phyloP scores from a whole-genome alignment of 192 early-diverging fungal species.

The Spizellomyces punctatus region DNA sequence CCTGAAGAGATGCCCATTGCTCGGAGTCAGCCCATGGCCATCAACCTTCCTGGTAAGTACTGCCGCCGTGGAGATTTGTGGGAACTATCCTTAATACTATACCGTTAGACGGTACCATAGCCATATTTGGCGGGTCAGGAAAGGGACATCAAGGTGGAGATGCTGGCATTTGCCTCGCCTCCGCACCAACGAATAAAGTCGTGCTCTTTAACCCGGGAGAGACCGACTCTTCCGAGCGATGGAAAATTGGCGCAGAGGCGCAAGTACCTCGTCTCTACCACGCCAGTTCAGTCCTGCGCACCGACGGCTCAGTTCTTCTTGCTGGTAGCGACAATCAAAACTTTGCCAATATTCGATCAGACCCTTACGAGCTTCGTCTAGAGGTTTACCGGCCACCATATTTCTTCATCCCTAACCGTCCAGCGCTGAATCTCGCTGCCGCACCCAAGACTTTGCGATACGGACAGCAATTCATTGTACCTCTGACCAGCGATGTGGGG shows the following conservation, averaged over 20 bases:
- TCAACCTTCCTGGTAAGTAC: constrained; percentile 17
- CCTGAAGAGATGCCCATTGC: constrained; percentile 19
- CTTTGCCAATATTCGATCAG: constrained; percentile 30
- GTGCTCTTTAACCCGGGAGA: constrained; percentile 37
- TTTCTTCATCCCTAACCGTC: constrained; percentile 36
- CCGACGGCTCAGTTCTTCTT: constrained; percentile 36
- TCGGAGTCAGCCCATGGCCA: background rate
- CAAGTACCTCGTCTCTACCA: constrained; percentile 38
- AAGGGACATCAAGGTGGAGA: constrained; percentile 11
- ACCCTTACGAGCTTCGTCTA: background rate
- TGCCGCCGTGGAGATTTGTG: background rate
- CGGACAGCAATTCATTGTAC: constrained; percentile 22
- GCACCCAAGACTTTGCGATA: background rate
- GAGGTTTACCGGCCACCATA: constrained; percentile 22
- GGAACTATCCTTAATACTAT: background rate
- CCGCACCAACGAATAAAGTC: constrained; percentile 24
- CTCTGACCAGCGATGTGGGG: constrained; percentile 3
- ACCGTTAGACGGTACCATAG: constrained; percentile 3
- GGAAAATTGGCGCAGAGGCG: constrained; percentile 24
- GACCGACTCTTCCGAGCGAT: background rate
- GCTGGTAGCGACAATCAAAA: constrained; percentile 41
- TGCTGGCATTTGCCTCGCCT: background rate
- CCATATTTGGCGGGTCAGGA: constrained; percentile 6
- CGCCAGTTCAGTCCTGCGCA: constrained; percentile 33
- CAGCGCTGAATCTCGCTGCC: background rate